Conservation (phyloP, 1,284 basidiomycete species). For the Trametes pubescens region DNA sequence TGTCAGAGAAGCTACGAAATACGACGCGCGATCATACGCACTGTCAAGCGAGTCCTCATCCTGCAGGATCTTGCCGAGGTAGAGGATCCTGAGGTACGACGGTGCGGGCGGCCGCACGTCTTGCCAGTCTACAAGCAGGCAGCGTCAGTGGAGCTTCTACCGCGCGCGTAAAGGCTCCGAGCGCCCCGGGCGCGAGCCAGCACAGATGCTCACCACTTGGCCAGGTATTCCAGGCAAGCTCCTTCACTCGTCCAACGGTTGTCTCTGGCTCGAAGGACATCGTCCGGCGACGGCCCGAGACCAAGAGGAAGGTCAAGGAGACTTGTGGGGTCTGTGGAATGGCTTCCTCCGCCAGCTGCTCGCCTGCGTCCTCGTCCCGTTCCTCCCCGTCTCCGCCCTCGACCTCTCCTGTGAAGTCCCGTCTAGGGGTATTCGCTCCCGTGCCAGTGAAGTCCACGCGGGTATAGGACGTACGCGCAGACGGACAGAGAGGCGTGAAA, state of each 20-base stretch:
- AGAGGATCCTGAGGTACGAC: slow-evolving; percentile 78
- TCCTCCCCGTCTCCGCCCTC: slow-evolving; percentile 32
- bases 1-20: slow-evolving; percentile 6
- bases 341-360: slow-evolving; percentile 34
- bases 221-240: slow-evolving; percentile 87
- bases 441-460: slow-evolving; percentile 43
- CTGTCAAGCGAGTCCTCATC: slow-evolving; percentile 82
- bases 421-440: slow-evolving; percentile 29
- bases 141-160: slow-evolving; percentile 10
- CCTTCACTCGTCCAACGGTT: slow-evolving; percentile 83
- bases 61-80: slow-evolving; percentile 84
- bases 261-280: slow-evolving; percentile 84
- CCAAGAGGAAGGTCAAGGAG: slow-evolving; percentile 77
- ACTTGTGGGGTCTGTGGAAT: slow-evolving; percentile 70
- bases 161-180: slow-evolving; percentile 14
- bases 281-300: slow-evolving; percentile 74
- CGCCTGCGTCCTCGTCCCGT: slow-evolving; percentile 25
- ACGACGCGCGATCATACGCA: slow-evolving; percentile 49
- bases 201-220: slow-evolving; percentile 62
- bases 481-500: slow-evolving; percentile 43
- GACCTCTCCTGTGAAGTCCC: slow-evolving; percentile 27
- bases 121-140: slow-evolving; percentile 69
- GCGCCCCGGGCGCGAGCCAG: slow-evolving; percentile 1
- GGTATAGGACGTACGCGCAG: slow-evolving; percentile 49
- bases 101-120: slow-evolving; percentile 83